Base-by-base conservation (phyloP, 2,329 filamentous ascomycete species). In the Periconia sp. region DNA sequence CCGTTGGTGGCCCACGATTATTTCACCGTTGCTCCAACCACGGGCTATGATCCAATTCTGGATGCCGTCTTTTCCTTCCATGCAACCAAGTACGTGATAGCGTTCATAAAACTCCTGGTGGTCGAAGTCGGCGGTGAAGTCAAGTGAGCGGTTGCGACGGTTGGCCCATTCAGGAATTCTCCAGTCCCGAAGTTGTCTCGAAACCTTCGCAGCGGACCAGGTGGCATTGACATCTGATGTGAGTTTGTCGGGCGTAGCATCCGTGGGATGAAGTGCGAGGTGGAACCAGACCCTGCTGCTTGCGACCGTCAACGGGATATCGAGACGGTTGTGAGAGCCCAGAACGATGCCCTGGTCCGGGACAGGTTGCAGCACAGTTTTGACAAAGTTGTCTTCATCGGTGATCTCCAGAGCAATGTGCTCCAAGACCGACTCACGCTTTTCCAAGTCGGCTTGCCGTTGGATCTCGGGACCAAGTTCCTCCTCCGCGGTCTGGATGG, bases 21-120 rank as follows among this genome's bases (percentile, higher is more conserved):
- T 92, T 75, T 97, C 94, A 40, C 94, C 94, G 63, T 99, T 99
- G 76, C 91, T 97, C 94, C 94, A 99, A 1, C 94, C 94, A 54
- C 94, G 87, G 75, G 97, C 92, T 47, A 97, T 82, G 53, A 95
- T 82, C 91, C 93, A 99, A 65, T 84, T 95, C 69, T 97, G 91
- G 49, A 97, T 92, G 45, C 93, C 94, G 58, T 99, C 94, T 58
- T 86, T 86, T 52, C 94, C 94, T 59, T 96, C 91, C 63, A 88
- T 85, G 73, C 94, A 99, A 14, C 94, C 94, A 0, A 99, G 82
- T 6, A 85, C 80, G 6, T 86, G 81, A 70, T 97, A 99, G 43
- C 94, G 86, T 62, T 88, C 86, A 18, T 87, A 84, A 65, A 99
- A 97, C 71, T 99, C 94, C 15, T 96, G 91, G 6, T 92, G 79